Conservation (phyloP, 768 basidiomycete species). For the Aureoboletus auriporus region DNA sequence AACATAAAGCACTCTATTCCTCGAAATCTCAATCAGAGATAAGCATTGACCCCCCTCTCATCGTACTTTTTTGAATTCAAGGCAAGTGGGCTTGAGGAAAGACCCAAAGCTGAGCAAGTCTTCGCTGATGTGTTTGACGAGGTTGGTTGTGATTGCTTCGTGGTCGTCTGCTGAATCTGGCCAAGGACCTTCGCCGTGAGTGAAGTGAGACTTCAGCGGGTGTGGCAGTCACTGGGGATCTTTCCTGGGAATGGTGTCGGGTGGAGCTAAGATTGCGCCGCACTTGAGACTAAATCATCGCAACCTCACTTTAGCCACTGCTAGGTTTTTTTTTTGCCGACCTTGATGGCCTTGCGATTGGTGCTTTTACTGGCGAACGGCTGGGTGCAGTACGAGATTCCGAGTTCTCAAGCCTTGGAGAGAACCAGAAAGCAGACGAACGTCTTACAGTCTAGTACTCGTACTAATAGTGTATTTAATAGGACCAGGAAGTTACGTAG, state of each 20-base stretch:
- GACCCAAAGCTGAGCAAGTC: conserved; percentile 75
- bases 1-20: conserved; percentile 69
- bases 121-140: conserved; percentile 93
- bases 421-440: conserved; percentile 85
- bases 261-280: conserved; percentile 42
- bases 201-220: too few species aligned
- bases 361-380: conserved; percentile 85
- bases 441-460: conserved; percentile 21
- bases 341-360: conserved; percentile 80
- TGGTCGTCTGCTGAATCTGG: neutral
- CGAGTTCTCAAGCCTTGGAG: conserved; percentile 78
- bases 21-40: conserved; percentile 47
- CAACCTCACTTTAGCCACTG: conserved; percentile 35
- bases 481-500: neutral
- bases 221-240: conserved; percentile 72
- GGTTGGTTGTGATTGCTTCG: conserved; percentile 38
- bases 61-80: conserved; percentile 62
- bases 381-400: conserved; percentile 89
- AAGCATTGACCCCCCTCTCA: conserved; percentile 66
- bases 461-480: neutral
- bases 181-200: conserved; percentile 76
- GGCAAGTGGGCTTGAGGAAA: conserved; percentile 33
- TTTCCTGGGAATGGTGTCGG: conserved; percentile 66
- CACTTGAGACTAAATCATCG: conserved; percentile 6
- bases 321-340: conserved; percentile 59